Evolutionary conservation across 441 rosid genomes (phyloP), one percentile per base, ranked within the genome.

Genomic region (Geranium incanum): DNA sequence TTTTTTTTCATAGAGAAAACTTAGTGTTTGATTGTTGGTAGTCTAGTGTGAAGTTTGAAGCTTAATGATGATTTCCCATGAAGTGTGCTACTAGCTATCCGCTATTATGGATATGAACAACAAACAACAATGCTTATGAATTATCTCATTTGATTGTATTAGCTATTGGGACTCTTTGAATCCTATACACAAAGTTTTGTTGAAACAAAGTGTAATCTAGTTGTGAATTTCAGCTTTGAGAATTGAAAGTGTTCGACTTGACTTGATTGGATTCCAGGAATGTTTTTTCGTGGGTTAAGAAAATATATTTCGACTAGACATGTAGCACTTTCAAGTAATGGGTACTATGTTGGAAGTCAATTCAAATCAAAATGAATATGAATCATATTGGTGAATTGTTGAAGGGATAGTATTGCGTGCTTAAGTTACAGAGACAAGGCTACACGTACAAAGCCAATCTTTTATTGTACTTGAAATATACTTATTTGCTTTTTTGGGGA

Each of bases 401-500:
- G 19, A 55, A 55, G 21, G 62, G 18, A 3, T 55, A n/a, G 4
- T 15, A 12, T 55, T 50, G 18, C 21, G 15, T 5, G n/a, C 6
- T 3, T 55, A n/a, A 15, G 19, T 55, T 55, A 15, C 62, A n/a
- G 18, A n/a, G 19, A 55, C 62, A 55, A 3, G 5, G 21, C n/a
- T 15, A 55, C 62, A 55, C n/a, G 52, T 9, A 6, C 5, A 6
- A 15, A 55, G 15, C n/a, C 21, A 55, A 55, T n/a, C 19, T 12
- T 55, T 15, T 15, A 15, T 3, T 5, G 16, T 55, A 0, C 21
- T 50, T 7, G 9, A 12, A 3, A 23, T 57, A 4, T 48, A 69
- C 9, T 69, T 70, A 5, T 16, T 1, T 72, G 13, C 1, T 36
- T 67, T 52, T 48, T 52, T 48, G 33, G 70, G 65, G 9, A 67